Conservation (phyloP, 2,329 filamentous ascomycete genomes). For the Alternaria longipes region DNA sequence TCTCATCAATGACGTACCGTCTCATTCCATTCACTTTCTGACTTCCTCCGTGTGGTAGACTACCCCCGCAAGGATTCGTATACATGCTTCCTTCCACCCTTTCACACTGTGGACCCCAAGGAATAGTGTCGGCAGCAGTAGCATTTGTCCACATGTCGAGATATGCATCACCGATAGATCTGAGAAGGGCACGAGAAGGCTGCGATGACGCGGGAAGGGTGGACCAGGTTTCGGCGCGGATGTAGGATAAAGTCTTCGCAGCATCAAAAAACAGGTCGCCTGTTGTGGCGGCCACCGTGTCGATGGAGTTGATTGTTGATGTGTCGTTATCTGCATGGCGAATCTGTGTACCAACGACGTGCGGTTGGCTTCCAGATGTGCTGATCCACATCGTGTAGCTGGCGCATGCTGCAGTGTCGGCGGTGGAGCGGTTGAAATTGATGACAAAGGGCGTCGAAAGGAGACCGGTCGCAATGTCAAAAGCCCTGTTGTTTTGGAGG, state of each 20-base stretch:
- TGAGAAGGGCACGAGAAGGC: constrained; percentile 39
- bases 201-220: constrained; percentile 25
- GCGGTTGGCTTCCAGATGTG: constrained; percentile 31
- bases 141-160: constrained; percentile 46
- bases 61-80: constrained; percentile 38
- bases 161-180: constrained; percentile 40
- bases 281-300: constrained; percentile 41
- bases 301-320: constrained; percentile 33
- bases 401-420: constrained; percentile 38
- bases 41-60: constrained; percentile 36
- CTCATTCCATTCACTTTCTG: constrained; percentile 39
- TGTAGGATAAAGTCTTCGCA: constrained; percentile 37
- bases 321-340: constrained; percentile 36
- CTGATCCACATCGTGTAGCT: constrained; percentile 44
- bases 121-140: constrained; percentile 40
- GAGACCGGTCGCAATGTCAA: constrained; percentile 31
- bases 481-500: constrained; percentile 43
- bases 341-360: constrained; percentile 42
- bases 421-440: constrained; percentile 37
- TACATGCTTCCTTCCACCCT: constrained; percentile 37
- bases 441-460: constrained; percentile 32
- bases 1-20: constrained; percentile 44
- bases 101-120: constrained; percentile 42
- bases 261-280: constrained; percentile 45
- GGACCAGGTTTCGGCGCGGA: constrained; percentile 39